A percentile compares a stretch with the other conserved stretches of the same genome.
Conservation (phyloP, 495 filamentous ascomycete genomes). For the Penicillium cinerascens region DNA sequence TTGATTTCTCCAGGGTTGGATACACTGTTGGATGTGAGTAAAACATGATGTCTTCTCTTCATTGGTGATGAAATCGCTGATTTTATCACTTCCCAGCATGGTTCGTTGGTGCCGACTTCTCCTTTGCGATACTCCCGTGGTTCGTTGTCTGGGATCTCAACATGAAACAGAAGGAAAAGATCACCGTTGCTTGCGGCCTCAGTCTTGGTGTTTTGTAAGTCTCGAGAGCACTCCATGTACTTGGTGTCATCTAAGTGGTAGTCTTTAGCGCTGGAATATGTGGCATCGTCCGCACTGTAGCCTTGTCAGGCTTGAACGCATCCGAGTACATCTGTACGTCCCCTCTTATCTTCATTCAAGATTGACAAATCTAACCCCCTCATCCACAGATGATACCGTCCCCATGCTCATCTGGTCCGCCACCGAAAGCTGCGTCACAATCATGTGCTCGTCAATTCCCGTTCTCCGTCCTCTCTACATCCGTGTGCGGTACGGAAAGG, state of each 20-base stretch:
- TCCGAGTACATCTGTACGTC: slow-evolving; percentile 21
- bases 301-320: slow-evolving; percentile 18
- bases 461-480: slow-evolving; percentile 27
- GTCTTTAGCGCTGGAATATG: slow-evolving; percentile 23
- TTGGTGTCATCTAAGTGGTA: too few relatives aligned
- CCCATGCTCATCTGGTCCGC: slow-evolving; percentile 30
- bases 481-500: slow-evolving; percentile 22
- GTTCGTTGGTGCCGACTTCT: slow-evolving; percentile 26
- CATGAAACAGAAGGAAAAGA: slow-evolving; percentile 30
- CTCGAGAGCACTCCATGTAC: background rate
- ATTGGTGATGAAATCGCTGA: too few relatives aligned
- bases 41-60: background rate
- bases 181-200: slow-evolving; percentile 24
- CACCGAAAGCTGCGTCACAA: slow-evolving; percentile 26
- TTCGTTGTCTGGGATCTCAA: slow-evolving; percentile 31
- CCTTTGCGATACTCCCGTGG: slow-evolving; percentile 29
- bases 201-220: slow-evolving; percentile 27
- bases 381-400: slow-evolving; percentile 20
- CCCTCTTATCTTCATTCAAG: too few relatives aligned
- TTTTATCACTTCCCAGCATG: slow-evolving; percentile 11
- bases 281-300: slow-evolving; percentile 28
- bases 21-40: slow-evolving; percentile 28
- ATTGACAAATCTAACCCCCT: too few relatives aligned
- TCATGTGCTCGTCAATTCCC: slow-evolving; percentile 29
- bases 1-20: slow-evolving; percentile 27